Evolutionary conservation across 768 basidiomycete genomes (phyloP).

Genomic region (Leccinellum luteum): DNA sequence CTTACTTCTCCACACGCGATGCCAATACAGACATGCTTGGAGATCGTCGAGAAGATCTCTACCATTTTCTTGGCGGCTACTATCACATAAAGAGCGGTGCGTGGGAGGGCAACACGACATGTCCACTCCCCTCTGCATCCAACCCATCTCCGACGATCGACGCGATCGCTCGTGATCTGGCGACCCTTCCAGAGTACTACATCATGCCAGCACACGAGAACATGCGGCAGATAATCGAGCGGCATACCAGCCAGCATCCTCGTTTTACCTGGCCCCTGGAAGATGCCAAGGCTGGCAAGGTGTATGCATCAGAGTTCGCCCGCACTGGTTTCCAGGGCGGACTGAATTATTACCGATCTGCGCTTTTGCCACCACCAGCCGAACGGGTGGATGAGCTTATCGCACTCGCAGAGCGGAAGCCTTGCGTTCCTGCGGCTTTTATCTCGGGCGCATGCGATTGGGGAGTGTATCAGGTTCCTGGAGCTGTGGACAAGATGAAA

Average conservation of each 20-base stretch:
- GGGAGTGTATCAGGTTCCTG: conserved; percentile 57
- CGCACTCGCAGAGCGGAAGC: conserved; percentile 44
- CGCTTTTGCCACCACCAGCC: conserved; percentile 29
- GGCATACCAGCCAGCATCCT: conserved; percentile 31
- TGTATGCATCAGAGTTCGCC: conserved; percentile 48
- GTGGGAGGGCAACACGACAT: conserved; percentile 42
- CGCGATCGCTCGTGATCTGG: conserved; percentile 32
- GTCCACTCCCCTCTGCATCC: conserved; percentile 35
- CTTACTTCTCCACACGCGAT: conserved; percentile 45
- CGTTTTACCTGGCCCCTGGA: conserved; percentile 45
- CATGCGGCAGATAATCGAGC: conserved; percentile 49
- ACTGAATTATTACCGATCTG: conserved; percentile 52
- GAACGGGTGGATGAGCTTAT: conserved; percentile 39
- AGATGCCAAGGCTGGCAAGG: conserved; percentile 37
- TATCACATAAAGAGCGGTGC: conserved; percentile 57
- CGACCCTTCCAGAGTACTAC: conserved; percentile 55
- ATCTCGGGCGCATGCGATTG: conserved; percentile 56
- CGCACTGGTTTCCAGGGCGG: conserved; percentile 65
- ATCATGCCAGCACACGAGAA: conserved; percentile 53
- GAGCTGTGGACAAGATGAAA: conserved; percentile 45
- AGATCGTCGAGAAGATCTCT: conserved; percentile 16
- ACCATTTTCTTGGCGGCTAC: conserved; percentile 24
- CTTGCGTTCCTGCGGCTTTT: conserved; percentile 56
- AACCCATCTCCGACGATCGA: conserved; percentile 18
- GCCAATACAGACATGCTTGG: conserved; percentile 47